Conservation (phyloP, 352 stramenopile species). For the Pythium sp. region DNA sequence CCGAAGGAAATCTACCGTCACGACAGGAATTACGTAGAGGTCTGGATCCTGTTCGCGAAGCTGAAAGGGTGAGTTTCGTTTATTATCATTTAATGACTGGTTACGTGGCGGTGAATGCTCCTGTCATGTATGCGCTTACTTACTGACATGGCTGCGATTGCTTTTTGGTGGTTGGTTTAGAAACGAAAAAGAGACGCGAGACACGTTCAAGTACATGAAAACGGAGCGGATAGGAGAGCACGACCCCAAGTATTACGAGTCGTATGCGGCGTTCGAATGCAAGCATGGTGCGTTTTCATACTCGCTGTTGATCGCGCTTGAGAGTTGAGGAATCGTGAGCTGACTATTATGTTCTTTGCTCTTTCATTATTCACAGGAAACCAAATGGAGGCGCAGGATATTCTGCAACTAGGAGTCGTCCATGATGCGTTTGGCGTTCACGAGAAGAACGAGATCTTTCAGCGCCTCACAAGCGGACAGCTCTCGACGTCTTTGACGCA, state of each 20-base stretch:
- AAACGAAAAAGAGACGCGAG: slow-evolving; percentile 40
- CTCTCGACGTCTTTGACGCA: slow-evolving; percentile 17
- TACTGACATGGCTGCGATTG: background rate
- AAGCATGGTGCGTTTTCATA: slow-evolving; percentile 22
- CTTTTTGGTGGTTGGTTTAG: slow-evolving; percentile 14
- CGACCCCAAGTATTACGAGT: slow-evolving; percentile 51
- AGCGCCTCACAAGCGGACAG: slow-evolving; percentile 32
- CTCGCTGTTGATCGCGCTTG: background rate
- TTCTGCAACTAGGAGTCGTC: slow-evolving; percentile 47
- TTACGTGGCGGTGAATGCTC: background rate
- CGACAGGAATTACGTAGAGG: slow-evolving; percentile 43
- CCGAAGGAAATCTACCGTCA: slow-evolving; percentile 27
- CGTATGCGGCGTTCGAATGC: slow-evolving; percentile 66
- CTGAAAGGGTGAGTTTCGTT: slow-evolving; percentile 34
- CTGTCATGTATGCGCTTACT: background rate
- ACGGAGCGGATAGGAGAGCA: slow-evolving; percentile 47
- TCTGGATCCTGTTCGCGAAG: slow-evolving; percentile 61
- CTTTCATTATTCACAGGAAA: slow-evolving; percentile 28
- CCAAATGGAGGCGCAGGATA: slow-evolving; percentile 43
- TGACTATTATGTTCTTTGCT: background rate
- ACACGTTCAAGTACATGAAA: slow-evolving; percentile 62
- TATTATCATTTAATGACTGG: background rate
- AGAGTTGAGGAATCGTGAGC: background rate
- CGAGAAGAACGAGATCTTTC: slow-evolving; percentile 40
- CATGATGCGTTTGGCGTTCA: slow-evolving; percentile 34